Evolutionary conservation across 495 filamentous ascomycete genomes (phyloP).

Genomic region (Pyrenula aspistea): DNA sequence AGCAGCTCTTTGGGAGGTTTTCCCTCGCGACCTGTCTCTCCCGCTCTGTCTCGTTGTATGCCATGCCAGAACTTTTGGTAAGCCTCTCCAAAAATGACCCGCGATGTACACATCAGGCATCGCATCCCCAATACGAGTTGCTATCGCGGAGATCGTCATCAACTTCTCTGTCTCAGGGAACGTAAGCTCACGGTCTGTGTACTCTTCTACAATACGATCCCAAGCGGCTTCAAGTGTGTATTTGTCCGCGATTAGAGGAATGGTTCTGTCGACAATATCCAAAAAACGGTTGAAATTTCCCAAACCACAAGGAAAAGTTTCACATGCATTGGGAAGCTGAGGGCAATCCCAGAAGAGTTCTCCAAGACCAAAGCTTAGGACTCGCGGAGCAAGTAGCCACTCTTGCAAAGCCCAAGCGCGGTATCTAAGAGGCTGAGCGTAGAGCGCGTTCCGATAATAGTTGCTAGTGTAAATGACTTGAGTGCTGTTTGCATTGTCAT

Average conservation of each 20-base stretch:
- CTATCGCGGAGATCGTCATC: background rate
- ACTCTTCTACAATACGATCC: background rate
- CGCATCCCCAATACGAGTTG: background rate
- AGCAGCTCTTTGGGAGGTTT: background rate
- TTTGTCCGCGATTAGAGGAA: background rate
- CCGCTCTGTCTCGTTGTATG: background rate
- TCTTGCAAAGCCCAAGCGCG: constrained; percentile 9
- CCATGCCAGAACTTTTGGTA: background rate
- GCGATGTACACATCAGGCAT: background rate
- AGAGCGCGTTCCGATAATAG: background rate
- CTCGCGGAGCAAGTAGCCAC: constrained; percentile 6
- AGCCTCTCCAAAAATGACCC: background rate
- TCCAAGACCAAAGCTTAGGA: constrained; percentile 1
- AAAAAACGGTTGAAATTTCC: background rate
- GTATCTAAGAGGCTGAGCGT: background rate
- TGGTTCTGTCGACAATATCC: background rate
- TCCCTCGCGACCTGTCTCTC: background rate
- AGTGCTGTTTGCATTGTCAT: background rate
- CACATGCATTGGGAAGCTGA: background rate
- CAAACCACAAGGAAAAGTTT: background rate
- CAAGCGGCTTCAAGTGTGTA: background rate
- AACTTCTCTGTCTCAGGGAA: background rate
- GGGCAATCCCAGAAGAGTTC: constrained; percentile 10
- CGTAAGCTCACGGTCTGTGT: background rate
- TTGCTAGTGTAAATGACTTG: background rate